These are phyloP conservation scores for Thraustotheca clavata DNA, from an alignment of 352 stramenopile species.

Conservation along the genomic window DNA sequence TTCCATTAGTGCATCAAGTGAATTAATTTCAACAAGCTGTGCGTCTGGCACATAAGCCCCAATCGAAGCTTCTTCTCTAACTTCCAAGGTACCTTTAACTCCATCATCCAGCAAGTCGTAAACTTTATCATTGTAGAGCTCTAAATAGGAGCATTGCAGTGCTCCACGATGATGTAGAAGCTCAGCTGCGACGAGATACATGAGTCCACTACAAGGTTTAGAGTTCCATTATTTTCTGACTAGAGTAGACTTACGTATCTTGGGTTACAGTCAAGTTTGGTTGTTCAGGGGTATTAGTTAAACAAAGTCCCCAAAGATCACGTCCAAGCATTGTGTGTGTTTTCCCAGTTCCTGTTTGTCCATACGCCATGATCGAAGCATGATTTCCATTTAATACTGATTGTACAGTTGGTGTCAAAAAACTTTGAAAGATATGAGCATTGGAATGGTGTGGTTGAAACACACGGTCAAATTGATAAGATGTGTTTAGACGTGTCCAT, in stretches of 20 bases:
- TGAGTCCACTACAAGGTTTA: slow-evolving; percentile 15
- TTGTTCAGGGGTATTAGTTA: slow-evolving; percentile 18
- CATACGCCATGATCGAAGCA: slow-evolving; percentile 15
- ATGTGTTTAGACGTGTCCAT: neutral
- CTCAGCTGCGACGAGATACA: slow-evolving; percentile 6
- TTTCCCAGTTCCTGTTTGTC: slow-evolving; percentile 18
- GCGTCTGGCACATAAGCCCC: slow-evolving; percentile 41
- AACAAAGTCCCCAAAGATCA: slow-evolving; percentile 15
- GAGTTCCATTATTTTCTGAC: slow-evolving; percentile 9
- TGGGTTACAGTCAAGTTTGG: slow-evolving; percentile 3
- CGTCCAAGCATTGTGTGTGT: slow-evolving; percentile 20
- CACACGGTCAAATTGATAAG: slow-evolving; percentile 47
- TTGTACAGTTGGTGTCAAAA: slow-evolving; percentile 8
- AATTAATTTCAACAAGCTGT: slow-evolving; percentile 22
- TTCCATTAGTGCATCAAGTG: slow-evolving; percentile 18
- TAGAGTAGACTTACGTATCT: slow-evolving; percentile 15
- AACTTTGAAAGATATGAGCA: slow-evolving; percentile 16
- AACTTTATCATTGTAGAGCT: slow-evolving; percentile 37
- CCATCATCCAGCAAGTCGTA: slow-evolving; percentile 39
- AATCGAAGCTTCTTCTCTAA: slow-evolving; percentile 39
- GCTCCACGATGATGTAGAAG: neutral
- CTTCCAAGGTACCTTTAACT: slow-evolving; percentile 27
- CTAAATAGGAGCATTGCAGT: slow-evolving; percentile 12
- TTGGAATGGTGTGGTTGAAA: slow-evolving; percentile 39
- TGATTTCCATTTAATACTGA: slow-evolving; percentile 18